Evolutionary conservation across 345 rosid genomes (phyloP), one percentile per base, ranked within the genome.

Genomic region (Orychophragmus violaceus): DNA sequence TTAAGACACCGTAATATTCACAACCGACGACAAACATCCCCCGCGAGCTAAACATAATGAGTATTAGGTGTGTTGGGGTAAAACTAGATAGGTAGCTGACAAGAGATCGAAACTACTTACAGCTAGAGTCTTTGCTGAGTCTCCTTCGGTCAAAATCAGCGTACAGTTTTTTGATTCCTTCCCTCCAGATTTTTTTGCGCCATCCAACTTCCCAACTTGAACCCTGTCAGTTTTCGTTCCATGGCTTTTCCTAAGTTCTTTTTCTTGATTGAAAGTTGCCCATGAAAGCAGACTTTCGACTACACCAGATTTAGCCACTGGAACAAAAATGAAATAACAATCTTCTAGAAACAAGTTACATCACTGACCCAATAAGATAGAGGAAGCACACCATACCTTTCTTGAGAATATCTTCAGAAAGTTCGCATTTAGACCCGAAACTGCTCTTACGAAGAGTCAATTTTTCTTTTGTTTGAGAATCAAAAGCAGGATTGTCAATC

Each of bases 381-480:
- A 10, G 24, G 27, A 64, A 25, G 19, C 52, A 46, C 17, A 19
- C 28, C 78, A 50, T 72, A 94, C 99, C 97, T 84, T 87, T 88
- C 79, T 94, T 90, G 66, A 94, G 70, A 72, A 87, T 68, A 9
- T 87, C 91, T 39, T 94, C 96, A 10, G 90, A 68, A 68, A 94
- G 83, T 70, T 88, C 96, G 69, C 99, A 94, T 76, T 84, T 87
- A 3, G 99, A 88, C 1, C 99, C 99, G 12, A 94, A 91, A 66
- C 89, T 94, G 82, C 93, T 88, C 75, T 88, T 93, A 39, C 96
- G 91, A 71, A 94, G 96, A 10, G 99, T 90, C 85, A 94, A 66
- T 61, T 93, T 89, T 83, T 94, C 99, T 79, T 94, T 94, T 14
- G 99, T 94, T 82, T 94, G 99, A 61, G 99, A 94, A 77, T 94